Percentiles rank a stretch among this genome's conserved stretches.
phyloP scores from a whole-genome alignment of 257 asterid species.

The Solanum arcanum region DNA sequence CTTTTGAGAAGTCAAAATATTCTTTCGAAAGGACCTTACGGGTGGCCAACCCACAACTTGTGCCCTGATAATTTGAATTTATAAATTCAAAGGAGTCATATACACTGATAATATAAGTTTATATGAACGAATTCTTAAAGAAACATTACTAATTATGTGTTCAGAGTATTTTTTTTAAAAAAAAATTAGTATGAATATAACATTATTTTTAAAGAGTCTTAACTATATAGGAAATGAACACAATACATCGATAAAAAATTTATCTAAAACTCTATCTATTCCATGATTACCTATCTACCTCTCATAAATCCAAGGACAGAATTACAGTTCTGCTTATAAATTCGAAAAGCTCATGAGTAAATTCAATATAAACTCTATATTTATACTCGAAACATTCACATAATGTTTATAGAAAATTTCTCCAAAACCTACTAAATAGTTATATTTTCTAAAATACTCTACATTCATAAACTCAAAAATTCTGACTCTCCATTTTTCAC shows the following conservation, averaged over 20 bases:
- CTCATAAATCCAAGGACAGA: background rate
- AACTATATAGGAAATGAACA: background rate
- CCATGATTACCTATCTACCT: background rate
- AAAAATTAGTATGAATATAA: background rate
- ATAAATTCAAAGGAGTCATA: background rate
- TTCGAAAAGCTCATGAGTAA: background rate
- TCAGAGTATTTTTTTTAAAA: background rate
- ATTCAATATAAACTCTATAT: background rate
- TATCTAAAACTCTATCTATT: background rate
- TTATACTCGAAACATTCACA: background rate
- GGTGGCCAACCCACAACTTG: conserved; percentile 39
- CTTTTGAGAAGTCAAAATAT: background rate
- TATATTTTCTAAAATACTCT: background rate
- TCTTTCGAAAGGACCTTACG: conserved; percentile 22
- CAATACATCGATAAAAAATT: background rate
- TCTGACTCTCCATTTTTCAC: background rate
- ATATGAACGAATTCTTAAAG: background rate
- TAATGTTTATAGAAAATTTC: no score
- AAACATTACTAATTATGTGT: background rate
- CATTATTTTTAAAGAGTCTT: background rate
- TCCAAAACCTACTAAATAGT: background rate
- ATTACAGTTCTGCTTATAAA: background rate
- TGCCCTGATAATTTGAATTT: conserved; percentile 5
- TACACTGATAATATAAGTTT: background rate
- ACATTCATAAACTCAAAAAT: background rate